Evolutionary conservation across 1,139 yeast species (phyloP).

Genomic region (Diutina sp.): DNA sequence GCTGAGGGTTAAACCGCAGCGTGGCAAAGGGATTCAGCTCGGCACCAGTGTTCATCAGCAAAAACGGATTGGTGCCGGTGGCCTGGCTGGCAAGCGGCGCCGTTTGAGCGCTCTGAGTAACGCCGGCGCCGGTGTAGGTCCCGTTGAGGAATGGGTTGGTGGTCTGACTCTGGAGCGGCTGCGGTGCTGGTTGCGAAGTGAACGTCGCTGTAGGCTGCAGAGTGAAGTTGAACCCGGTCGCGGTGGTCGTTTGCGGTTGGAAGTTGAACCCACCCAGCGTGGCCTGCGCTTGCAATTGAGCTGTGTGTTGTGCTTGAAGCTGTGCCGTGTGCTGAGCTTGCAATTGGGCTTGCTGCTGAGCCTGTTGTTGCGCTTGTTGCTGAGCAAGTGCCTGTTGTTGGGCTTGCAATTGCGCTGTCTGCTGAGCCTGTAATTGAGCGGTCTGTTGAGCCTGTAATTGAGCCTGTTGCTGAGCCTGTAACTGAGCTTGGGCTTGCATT

Average conservation of each 20-base stretch:
- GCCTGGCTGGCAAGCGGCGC: conserved; percentile 8
- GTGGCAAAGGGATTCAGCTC: conserved; percentile 1
- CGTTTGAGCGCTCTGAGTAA: background rate
- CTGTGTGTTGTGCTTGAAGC: background rate
- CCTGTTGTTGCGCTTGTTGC: conserved; percentile 7
- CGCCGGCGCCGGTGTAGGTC: conserved; percentile 7
- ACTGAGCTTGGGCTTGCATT: background rate
- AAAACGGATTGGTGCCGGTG: conserved; percentile 36
- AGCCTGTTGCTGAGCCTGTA: background rate
- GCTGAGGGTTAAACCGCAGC: background rate
- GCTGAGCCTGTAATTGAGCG: conserved; percentile 7
- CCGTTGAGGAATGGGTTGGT: conserved; percentile 30
- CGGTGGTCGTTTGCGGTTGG: background rate
- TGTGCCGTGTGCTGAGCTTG: conserved; percentile 3
- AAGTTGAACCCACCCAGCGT: background rate
- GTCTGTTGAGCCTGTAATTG: conserved; percentile 3
- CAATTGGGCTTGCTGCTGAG: conserved; percentile 7
- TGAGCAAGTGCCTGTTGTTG: background rate
- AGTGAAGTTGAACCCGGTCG: background rate
- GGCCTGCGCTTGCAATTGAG: background rate
- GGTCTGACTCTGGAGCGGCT: conserved; percentile 10
- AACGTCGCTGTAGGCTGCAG: background rate
- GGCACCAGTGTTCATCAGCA: conserved; percentile 10
- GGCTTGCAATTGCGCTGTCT: conserved; percentile 7
- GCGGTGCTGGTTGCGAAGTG: conserved; percentile 3